Conservation (phyloP, 1,139 yeast species). For the Spathaspora sp. region DNA sequence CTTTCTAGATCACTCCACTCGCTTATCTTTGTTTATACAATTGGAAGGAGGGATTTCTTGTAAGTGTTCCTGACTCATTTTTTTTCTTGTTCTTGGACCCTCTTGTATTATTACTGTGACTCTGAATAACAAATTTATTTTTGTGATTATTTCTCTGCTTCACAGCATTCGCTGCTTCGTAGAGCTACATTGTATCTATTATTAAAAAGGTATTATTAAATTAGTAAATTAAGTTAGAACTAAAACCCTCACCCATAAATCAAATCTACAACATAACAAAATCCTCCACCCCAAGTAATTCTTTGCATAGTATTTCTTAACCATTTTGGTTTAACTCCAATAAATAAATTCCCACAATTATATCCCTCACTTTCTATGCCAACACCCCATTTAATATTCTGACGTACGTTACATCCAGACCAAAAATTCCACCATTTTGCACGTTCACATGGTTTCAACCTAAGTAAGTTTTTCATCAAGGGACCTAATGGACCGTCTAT, state of each 20-base stretch:
- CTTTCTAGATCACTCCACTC: too few species aligned
- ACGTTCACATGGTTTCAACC: constrained; percentile 76
- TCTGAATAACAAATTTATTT: not conserved
- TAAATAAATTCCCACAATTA: constrained; percentile 62
- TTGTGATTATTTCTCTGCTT: not conserved
- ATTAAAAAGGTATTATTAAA: not conserved
- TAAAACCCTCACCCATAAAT: constrained; percentile 48
- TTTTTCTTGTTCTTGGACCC: too few species aligned
- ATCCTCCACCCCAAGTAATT: constrained; percentile 69
- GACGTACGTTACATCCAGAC: constrained; percentile 76
- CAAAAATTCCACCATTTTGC: constrained; percentile 83
- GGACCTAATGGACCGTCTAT: constrained; percentile 96
- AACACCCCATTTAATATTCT: constrained; percentile 74
- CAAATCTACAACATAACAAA: constrained; percentile 60
- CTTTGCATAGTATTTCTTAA: constrained; percentile 47
- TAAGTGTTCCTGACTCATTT: not conserved
- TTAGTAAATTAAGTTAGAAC: not conserved
- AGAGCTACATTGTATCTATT: too few species aligned
- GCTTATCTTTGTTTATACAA: too few species aligned
- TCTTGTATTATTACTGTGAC: too few species aligned
- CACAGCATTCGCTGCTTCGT: too few species aligned
- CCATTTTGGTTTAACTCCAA: constrained; percentile 50
- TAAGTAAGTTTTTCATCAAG: constrained; percentile 65
- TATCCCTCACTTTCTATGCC: constrained; percentile 86
- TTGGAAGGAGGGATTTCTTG: not conserved